Base-by-base conservation (phyloP, 2,329 filamentous ascomycete genomes). In the Acephala macrosclerotiorum region DNA sequence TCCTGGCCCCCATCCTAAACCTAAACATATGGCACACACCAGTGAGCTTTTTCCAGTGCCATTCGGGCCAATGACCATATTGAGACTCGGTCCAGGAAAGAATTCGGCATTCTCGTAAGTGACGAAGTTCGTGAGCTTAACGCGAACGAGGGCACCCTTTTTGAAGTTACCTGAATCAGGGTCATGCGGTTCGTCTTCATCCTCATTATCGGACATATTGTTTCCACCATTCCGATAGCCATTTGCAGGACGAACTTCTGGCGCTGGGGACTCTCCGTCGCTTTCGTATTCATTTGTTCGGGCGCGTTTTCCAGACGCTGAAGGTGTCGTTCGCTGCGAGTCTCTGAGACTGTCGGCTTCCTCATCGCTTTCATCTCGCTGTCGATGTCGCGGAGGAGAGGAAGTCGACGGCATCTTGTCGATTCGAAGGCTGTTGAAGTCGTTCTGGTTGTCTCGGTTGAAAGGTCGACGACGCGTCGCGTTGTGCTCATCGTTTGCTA, bases 11-110 rank as follows among this genome's bases (percentile, higher is more conserved):
- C 91, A 97, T 57, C 96, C 96, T 29, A 99, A 82, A 2, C 96
- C 96, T 16, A 99, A 81, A 75, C 96, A 98, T 71, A 99, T 97
- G 53, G 96, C 96, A 79, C 96, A 99, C 51, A 99, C 95, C 29
- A 99, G 84, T 0, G 96, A 97, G 79, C 95, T 98, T 80, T 99
- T 99, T 63, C 96, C 96, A 0, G 96, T 98, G 38, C 96, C 96
- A 75, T 99, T 99, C n/a, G 96, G 96, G 0, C 96, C 96, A 72
- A 99, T 97, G 61, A 99, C 90, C 95, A 99, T 98, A 77, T 99
- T 99, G 75, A 99, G 79, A 76, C 92, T 95, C 0, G 96, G 95
- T 0, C 96, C 96, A 14, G 94, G 93, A 65, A 91, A 88, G 78
- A 98, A 97, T 70, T 97, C 94, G 63, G 94, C 95, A 61, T 90